Evolutionary conservation across 2,329 filamentous ascomycete species (phyloP).

Genomic region (Ophiobolus disseminans): DNA sequence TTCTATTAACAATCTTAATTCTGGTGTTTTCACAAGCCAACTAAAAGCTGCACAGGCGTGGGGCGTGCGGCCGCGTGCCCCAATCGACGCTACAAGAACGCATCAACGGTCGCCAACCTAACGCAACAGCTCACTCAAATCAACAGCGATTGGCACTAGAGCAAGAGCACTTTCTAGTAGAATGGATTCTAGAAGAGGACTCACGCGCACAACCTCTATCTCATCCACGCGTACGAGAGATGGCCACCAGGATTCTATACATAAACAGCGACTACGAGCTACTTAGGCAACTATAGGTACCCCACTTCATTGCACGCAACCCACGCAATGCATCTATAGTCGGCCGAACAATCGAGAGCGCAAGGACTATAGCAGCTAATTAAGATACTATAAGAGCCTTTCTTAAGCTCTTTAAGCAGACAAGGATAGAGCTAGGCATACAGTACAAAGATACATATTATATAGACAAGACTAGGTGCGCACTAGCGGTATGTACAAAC

Average conservation of each 20-base stretch:
- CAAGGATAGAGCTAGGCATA: slow-evolving; percentile 12
- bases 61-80: slow-evolving; percentile 7
- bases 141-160: slow-evolving; percentile 21
- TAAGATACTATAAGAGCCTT: slow-evolving; percentile 14
- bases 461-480: slow-evolving; percentile 14
- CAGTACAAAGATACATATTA: slow-evolving; percentile 18
- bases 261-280: slow-evolving; percentile 18
- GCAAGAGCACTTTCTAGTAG: slow-evolving; percentile 21
- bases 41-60: slow-evolving; percentile 1
- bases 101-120: slow-evolving; percentile 3
- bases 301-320: slow-evolving; percentile 18
- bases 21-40: not conserved
- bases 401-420: slow-evolving; percentile 18
- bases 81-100: slow-evolving; percentile 8
- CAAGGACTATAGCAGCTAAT: slow-evolving; percentile 11
- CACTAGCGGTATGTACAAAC: slow-evolving; percentile 15
- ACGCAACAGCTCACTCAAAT: slow-evolving; percentile 12
- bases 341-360: slow-evolving; percentile 12
- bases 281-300: slow-evolving; percentile 17
- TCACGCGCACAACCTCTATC: slow-evolving; percentile 14
- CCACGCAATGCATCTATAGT: slow-evolving; percentile 19
- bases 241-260: slow-evolving; percentile 16
- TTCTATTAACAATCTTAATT: not conserved
- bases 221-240: slow-evolving; percentile 16
- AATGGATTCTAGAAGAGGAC: slow-evolving; percentile 26